Conservation (phyloP, 306 rosid species). For the Vigna angularis region DNA sequence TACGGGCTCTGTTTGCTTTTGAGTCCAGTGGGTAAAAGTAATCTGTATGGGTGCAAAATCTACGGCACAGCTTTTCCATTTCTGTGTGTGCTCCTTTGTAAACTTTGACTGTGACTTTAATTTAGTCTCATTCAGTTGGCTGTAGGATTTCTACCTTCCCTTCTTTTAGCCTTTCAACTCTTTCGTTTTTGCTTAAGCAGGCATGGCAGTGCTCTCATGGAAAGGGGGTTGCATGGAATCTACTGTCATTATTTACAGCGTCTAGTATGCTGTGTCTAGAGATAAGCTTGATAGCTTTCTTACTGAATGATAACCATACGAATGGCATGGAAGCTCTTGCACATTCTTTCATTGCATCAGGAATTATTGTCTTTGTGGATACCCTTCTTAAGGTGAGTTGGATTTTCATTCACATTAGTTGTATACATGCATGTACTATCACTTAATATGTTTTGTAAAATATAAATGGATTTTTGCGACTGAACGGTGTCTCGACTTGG, state of each 20-base stretch:
- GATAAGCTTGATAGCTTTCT: slow-evolving; percentile 71
- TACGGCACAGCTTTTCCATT: background rate
- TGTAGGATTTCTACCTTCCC: slow-evolving; percentile 4
- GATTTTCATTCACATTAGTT: slow-evolving; percentile 12
- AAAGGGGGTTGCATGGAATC: slow-evolving; percentile 69
- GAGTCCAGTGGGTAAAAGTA: background rate
- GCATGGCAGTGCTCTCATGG: slow-evolving; percentile 76
- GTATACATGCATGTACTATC: slow-evolving; percentile 1
- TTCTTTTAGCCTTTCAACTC: background rate
- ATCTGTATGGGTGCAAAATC: slow-evolving; percentile 8
- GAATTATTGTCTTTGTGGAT: slow-evolving; percentile 66
- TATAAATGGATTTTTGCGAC: slow-evolving; percentile 16
- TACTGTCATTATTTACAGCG: slow-evolving; percentile 64
- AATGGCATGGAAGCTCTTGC: slow-evolving; percentile 65
- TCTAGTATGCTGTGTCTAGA: slow-evolving; percentile 75
- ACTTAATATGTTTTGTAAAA: slow-evolving; percentile 12
- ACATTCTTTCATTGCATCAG: slow-evolving; percentile 60
- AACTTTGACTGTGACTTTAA: background rate
- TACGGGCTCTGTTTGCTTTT: background rate
- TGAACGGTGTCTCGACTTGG: slow-evolving; percentile 7
- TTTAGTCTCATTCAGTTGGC: slow-evolving; percentile 22
- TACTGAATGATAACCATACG: slow-evolving; percentile 65
- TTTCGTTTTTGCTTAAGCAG: slow-evolving; percentile 50
- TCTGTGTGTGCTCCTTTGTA: background rate
- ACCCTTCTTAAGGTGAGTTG: slow-evolving; percentile 69